Evolutionary conservation across 805 yeast genomes (phyloP).

Genomic region (Metschnikowia hibisci): DNA sequence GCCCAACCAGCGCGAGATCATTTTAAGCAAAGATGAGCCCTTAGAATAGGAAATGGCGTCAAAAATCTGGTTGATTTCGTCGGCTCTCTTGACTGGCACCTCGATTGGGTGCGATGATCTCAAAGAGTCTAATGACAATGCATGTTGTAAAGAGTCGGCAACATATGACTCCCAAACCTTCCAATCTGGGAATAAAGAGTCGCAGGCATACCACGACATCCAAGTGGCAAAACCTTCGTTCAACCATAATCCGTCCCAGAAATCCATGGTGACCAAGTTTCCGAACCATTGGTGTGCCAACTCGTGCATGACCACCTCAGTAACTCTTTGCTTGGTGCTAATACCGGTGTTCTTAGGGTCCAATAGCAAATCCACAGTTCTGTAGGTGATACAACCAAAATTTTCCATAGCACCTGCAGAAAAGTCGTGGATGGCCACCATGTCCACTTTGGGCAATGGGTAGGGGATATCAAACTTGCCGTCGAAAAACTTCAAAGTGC

Average conservation of each 20-base stretch:
- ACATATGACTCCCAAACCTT: constrained; percentile 84
- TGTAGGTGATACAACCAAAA: constrained; percentile 75
- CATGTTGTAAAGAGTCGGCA: constrained; percentile 69
- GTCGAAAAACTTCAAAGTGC: constrained; percentile 70
- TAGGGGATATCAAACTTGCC: constrained; percentile 69
- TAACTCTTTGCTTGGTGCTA: constrained; percentile 65
- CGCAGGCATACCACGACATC: constrained; percentile 85
- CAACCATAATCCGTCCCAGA: constrained; percentile 90
- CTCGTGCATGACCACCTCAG: constrained; percentile 85
- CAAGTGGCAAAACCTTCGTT: constrained; percentile 90
- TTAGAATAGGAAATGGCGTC: constrained; percentile 81
- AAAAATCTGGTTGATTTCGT: constrained; percentile 78
- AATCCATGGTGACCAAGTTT: constrained; percentile 84
- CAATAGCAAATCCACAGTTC: constrained; percentile 69
- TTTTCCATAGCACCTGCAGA: constrained; percentile 90
- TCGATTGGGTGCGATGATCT: constrained; percentile 85
- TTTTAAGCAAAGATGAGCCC: constrained; percentile 75
- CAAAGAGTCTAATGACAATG: constrained; percentile 70
- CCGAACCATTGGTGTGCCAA: constrained; percentile 94
- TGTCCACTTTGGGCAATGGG: constrained; percentile 76
- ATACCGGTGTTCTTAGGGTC: constrained; percentile 68
- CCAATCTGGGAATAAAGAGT: constrained; percentile 77
- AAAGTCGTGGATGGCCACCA: constrained; percentile 80
- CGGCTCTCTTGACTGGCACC: constrained; percentile 74
- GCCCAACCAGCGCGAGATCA: constrained; percentile 78